These are phyloP conservation scores for Arachis stenosperma DNA, from an alignment of 306 rosid species.

Conservation along the genomic window DNA sequence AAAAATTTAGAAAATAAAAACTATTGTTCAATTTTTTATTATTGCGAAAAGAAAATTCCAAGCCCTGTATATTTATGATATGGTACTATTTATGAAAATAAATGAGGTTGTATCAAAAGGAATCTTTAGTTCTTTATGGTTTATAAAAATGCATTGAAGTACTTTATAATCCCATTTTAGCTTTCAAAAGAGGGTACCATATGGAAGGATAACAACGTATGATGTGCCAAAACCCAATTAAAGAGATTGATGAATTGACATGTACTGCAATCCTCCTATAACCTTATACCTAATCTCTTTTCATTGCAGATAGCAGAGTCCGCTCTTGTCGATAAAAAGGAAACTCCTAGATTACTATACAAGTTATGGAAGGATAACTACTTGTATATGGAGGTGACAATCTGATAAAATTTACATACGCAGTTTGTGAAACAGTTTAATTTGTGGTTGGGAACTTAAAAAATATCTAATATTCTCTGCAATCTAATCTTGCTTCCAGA, in stretches of 20 bases:
- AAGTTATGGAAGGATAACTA: constrained; percentile 84
- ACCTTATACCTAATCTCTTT: constrained; percentile 24
- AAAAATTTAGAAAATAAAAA: constrained; percentile 18
- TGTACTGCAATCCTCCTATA: background rate
- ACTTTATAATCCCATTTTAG: background rate
- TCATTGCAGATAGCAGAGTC: constrained; percentile 66
- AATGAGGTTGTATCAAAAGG: constrained; percentile 9
- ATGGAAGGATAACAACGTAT: too few species aligned
- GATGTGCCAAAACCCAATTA: constrained; percentile 7
- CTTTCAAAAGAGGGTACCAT: background rate
- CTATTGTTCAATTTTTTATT: constrained; percentile 1
- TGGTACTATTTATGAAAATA: constrained; percentile 11
- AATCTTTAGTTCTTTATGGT: background rate
- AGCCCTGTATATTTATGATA: background rate
- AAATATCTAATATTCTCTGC: constrained; percentile 13
- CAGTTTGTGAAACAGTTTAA: constrained; percentile 1
- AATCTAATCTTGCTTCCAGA: constrained; percentile 58
- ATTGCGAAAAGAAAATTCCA: background rate
- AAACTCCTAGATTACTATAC: constrained; percentile 69
- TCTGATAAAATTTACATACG: constrained; percentile 10
- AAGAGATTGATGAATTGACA: constrained; percentile 20
- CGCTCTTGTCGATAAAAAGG: constrained; percentile 80
- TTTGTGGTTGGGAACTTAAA: background rate
- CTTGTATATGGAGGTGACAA: constrained; percentile 81
- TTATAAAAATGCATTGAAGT: background rate